A percentile compares a stretch with the other conserved stretches of the same genome.
phyloP scores from a whole-genome alignment of 2,329 filamentous ascomycete genomes.

The Chaetomium globosum region DNA sequence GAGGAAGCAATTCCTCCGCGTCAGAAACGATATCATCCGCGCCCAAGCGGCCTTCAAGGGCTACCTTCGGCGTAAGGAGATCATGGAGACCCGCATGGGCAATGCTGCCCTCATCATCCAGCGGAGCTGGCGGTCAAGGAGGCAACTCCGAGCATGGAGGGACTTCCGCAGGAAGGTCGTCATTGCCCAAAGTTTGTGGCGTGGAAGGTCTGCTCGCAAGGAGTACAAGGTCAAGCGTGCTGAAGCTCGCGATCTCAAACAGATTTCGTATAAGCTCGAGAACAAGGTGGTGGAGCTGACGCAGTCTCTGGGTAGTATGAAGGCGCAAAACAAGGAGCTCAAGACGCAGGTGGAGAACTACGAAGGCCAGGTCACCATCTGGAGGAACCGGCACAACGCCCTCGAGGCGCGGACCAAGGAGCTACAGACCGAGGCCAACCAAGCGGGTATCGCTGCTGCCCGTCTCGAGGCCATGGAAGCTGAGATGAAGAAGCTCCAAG shows the following conservation, averaged over 20 bases:
- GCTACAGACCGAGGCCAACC: constrained; percentile 93
- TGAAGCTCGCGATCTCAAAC: constrained; percentile 96
- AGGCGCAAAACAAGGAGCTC: constrained; percentile 89
- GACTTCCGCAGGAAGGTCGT: constrained; percentile 87
- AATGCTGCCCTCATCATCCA: constrained; percentile 92
- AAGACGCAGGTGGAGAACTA: constrained; percentile 91
- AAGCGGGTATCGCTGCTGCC: constrained; percentile 92
- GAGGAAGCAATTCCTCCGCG: constrained; percentile 74
- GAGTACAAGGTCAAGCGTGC: constrained; percentile 90
- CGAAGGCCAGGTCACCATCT: constrained; percentile 92
- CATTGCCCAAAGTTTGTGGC: constrained; percentile 90
- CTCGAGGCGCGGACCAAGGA: constrained; percentile 90
- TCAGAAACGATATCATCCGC: constrained; percentile 80
- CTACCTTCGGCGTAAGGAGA: constrained; percentile 84
- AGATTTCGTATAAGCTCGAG: constrained; percentile 98
- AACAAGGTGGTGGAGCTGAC: constrained; percentile 99
- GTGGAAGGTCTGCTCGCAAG: constrained; percentile 76
- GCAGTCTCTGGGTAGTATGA: constrained; percentile 87
- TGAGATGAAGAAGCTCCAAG: constrained; percentile 90
- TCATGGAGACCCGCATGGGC: constrained; percentile 89
- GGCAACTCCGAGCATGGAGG: constrained; percentile 78
- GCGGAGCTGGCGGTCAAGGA: constrained; percentile 81
- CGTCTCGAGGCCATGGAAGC: constrained; percentile 89
- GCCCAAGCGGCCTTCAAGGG: constrained; percentile 92
- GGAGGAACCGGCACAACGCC: constrained; percentile 88